A percentile compares a stretch with the other conserved stretches of the same genome.
Conservation (phyloP, 2,329 filamentous ascomycete genomes). For the Periconia macrospinosa region DNA sequence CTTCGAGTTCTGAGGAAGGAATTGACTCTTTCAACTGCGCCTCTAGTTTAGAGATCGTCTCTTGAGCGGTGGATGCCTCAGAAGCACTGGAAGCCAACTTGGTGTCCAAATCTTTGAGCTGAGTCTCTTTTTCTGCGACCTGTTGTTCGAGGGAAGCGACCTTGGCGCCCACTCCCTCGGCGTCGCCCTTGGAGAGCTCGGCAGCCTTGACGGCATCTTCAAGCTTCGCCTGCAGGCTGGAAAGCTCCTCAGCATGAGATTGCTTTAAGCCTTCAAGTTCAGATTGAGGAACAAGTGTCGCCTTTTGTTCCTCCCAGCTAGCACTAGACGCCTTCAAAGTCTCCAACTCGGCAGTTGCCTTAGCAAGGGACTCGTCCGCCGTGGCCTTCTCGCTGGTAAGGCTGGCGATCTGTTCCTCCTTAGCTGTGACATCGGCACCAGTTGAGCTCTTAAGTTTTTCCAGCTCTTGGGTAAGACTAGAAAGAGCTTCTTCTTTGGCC, state of each 20-base stretch:
- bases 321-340: slow-evolving; percentile 18
- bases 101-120: slow-evolving; percentile 18
- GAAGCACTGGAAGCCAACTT: slow-evolving; percentile 31
- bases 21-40: slow-evolving; percentile 18
- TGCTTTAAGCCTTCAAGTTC: slow-evolving; percentile 30
- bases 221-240: slow-evolving; percentile 8
- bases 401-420: slow-evolving; percentile 5
- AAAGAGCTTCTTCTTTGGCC: slow-evolving; percentile 1
- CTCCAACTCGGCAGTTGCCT: slow-evolving; percentile 21
- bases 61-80: slow-evolving; percentile 12
- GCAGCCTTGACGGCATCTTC: slow-evolving; percentile 12
- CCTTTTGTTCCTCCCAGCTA: slow-evolving; percentile 12
- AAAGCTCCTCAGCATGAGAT: slow-evolving; percentile 8
- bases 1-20: slow-evolving; percentile 30
- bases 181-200: slow-evolving; percentile 12
- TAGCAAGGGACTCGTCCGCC: slow-evolving; percentile 18
- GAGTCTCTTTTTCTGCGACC: slow-evolving; percentile 13
- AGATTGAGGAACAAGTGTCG: slow-evolving; percentile 20
- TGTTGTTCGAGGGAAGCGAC: slow-evolving; percentile 9
- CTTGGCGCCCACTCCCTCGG: slow-evolving; percentile 8
- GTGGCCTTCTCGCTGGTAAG: slow-evolving; percentile 26
- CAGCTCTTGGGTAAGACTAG: slow-evolving; percentile 10
- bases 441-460: too few relatives aligned
- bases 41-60: background rate
- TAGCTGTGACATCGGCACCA: slow-evolving; percentile 17